phyloP scores from a whole-genome alignment of 1,284 basidiomycete genomes.

The Farysia itapuensis region DNA sequence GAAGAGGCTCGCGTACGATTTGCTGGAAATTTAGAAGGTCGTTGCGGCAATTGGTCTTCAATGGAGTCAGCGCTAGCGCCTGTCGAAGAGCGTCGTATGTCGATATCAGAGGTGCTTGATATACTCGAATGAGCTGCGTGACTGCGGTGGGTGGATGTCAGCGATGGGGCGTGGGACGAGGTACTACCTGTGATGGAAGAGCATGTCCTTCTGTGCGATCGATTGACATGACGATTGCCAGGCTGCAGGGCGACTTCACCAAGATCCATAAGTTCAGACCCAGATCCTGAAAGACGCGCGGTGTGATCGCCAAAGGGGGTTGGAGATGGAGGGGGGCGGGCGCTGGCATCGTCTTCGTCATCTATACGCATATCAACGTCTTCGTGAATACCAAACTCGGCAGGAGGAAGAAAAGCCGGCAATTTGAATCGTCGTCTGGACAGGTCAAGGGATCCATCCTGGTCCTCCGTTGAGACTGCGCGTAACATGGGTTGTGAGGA shows the following conservation, averaged over 20 bases:
- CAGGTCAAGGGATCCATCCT: not conserved
- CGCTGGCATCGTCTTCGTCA: slow-evolving; percentile 13
- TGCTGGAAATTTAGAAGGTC: not conserved
- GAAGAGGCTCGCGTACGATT: slow-evolving; percentile 32
- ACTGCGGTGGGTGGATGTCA: no score
- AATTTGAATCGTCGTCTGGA: not conserved
- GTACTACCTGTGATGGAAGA: slow-evolving; percentile 20
- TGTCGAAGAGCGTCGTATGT: slow-evolving; percentile 24
- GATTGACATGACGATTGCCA: slow-evolving; percentile 8
- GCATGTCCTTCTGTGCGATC: slow-evolving; percentile 16
- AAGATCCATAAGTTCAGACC: slow-evolving; percentile 10
- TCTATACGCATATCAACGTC: slow-evolving; percentile 43
- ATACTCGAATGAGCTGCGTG: no score
- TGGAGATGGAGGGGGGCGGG: slow-evolving; percentile 33
- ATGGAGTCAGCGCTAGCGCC: slow-evolving; percentile 8
- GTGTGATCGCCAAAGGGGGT: slow-evolving; percentile 32
- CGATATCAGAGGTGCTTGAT: no score
- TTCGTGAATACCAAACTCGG: not conserved
- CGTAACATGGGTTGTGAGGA: slow-evolving; percentile 28
- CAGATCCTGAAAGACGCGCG: slow-evolving; percentile 8
- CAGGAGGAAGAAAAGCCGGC: not conserved
- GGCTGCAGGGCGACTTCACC: slow-evolving; percentile 29
- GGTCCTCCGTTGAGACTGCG: slow-evolving; percentile 8
- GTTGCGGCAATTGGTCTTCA: slow-evolving; percentile 3
- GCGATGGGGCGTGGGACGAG: no score